Conservation (phyloP, 202 grass and related monocot genomes). For the Brachypodium distachyon region DNA sequence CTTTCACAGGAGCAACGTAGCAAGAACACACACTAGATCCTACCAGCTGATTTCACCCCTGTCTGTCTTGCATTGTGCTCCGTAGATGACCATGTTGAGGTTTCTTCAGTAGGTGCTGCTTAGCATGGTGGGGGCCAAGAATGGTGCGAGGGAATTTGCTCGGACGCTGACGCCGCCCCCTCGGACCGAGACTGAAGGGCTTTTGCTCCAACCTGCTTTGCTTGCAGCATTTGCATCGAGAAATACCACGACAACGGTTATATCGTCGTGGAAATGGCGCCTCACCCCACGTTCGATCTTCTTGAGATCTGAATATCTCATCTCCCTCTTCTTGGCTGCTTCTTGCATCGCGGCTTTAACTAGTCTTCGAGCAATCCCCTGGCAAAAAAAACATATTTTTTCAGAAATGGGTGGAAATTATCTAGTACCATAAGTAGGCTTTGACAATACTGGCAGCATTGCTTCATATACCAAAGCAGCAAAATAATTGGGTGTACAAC, state of each 20-base stretch:
- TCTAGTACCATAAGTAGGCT: neutral
- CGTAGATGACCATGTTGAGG: neutral
- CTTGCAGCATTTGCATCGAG: slow-evolving; percentile 49
- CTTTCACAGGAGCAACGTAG: slow-evolving; percentile 12
- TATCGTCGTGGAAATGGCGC: slow-evolving; percentile 84
- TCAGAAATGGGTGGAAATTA: neutral
- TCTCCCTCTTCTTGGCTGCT: slow-evolving; percentile 91
- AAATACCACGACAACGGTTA: slow-evolving; percentile 64
- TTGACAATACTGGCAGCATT: neutral
- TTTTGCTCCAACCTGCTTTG: slow-evolving; percentile 55
- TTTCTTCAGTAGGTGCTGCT: slow-evolving; percentile 40
- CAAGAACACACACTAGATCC: neutral
- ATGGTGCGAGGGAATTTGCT: slow-evolving; percentile 58
- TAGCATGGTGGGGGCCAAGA: slow-evolving; percentile 34
- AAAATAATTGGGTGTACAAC: neutral
- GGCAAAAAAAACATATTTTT: neutral
- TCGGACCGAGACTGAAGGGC: slow-evolving; percentile 39
- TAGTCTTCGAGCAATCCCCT: slow-evolving; percentile 69
- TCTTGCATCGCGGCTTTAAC: slow-evolving; percentile 64
- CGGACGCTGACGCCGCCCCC: slow-evolving; percentile 57
- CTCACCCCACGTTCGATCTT: slow-evolving; percentile 76
- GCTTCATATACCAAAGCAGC: neutral
- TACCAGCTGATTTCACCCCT: neutral
- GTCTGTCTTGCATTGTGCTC: neutral
- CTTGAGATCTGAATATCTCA: slow-evolving; percentile 91